These are phyloP conservation scores for Fusarium sp. DNA, from an alignment of 2,329 filamentous ascomycete species.

Conservation along the genomic window DNA sequence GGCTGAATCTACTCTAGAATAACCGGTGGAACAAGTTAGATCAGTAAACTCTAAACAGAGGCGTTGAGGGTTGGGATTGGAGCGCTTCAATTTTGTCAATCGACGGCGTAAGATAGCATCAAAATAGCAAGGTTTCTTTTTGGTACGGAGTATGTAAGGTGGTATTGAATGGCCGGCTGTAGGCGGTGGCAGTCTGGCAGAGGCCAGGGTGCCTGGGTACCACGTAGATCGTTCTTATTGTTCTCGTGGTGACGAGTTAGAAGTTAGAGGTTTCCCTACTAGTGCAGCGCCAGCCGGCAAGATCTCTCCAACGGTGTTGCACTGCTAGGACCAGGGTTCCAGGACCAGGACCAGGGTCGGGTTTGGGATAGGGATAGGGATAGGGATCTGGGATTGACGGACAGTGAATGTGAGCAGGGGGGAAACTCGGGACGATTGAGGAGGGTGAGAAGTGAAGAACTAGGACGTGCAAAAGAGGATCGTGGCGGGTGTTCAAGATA, in stretches of 20 bases:
- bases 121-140: not conserved
- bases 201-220: not conserved
- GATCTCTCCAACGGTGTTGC: conserved; percentile 39
- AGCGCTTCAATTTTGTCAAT: conserved; percentile 34
- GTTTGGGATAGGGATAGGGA: not conserved
- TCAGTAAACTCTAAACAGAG: conserved; percentile 23
- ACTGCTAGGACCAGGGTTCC: conserved; percentile 23
- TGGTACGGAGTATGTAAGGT: too few relatives aligned
- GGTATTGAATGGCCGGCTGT: too few relatives aligned
- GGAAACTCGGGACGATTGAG: conserved; percentile 10
- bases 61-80: conserved; percentile 27
- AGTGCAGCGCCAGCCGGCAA: conserved; percentile 22
- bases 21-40: not conserved
- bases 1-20: not conserved
- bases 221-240: conserved; percentile 16
- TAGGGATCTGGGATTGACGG: too few relatives aligned
- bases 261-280: conserved; percentile 17
- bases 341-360: conserved; percentile 17
- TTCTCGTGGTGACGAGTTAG: conserved; percentile 3
- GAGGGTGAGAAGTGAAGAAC: not conserved
- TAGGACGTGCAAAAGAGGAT: conserved; percentile 14
- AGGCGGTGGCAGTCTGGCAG: too few relatives aligned
- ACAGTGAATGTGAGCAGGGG: conserved; percentile 4
- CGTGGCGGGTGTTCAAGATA: conserved; percentile 2
- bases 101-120: not conserved